Percentiles rank a stretch among this genome's conserved stretches.
phyloP scores from a whole-genome alignment of 805 yeast species.

The Starmerella gropengiesseri region DNA sequence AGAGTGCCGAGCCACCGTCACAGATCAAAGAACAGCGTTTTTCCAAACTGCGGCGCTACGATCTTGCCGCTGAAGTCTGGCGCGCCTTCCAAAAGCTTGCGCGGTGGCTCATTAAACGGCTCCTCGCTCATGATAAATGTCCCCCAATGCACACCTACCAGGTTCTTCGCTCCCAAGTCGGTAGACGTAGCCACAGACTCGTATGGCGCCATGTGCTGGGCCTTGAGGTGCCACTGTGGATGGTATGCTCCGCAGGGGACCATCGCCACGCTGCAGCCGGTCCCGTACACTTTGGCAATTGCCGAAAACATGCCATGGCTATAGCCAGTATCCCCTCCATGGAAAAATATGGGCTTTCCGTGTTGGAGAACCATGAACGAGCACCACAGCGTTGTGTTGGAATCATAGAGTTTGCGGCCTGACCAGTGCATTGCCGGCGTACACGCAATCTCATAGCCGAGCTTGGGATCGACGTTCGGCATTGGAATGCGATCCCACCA shows the following conservation, averaged over 20 bases:
- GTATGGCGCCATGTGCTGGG: slow-evolving; percentile 74
- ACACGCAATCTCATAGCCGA: slow-evolving; percentile 68
- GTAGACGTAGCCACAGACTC: slow-evolving; percentile 62
- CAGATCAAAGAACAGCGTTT: slow-evolving; percentile 40
- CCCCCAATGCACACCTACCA: slow-evolving; percentile 94
- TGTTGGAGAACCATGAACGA: slow-evolving; percentile 63
- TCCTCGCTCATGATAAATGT: slow-evolving; percentile 85
- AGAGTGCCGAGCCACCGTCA: too few relatives aligned
- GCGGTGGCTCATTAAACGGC: slow-evolving; percentile 74
- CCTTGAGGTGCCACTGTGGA: slow-evolving; percentile 87
- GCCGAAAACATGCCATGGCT: slow-evolving; percentile 57
- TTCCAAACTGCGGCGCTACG: slow-evolving; percentile 65
- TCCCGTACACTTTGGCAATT: slow-evolving; percentile 54
- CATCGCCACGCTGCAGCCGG: slow-evolving; percentile 46
- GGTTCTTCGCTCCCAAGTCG: slow-evolving; percentile 47
- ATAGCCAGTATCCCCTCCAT: slow-evolving; percentile 94
- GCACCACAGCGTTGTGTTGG: slow-evolving; percentile 80
- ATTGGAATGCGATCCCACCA: slow-evolving; percentile 78
- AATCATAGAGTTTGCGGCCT: slow-evolving; percentile 69
- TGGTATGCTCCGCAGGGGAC: slow-evolving; percentile 92
- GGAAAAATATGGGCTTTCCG: slow-evolving; percentile 65
- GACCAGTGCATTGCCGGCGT: slow-evolving; percentile 94
- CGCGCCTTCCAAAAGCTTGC: slow-evolving; percentile 44
- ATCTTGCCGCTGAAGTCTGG: slow-evolving; percentile 34
- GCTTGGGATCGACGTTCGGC: slow-evolving; percentile 30